phyloP scores from a whole-genome alignment of 2,329 filamentous ascomycete species.

The Grosmannia huntii region DNA sequence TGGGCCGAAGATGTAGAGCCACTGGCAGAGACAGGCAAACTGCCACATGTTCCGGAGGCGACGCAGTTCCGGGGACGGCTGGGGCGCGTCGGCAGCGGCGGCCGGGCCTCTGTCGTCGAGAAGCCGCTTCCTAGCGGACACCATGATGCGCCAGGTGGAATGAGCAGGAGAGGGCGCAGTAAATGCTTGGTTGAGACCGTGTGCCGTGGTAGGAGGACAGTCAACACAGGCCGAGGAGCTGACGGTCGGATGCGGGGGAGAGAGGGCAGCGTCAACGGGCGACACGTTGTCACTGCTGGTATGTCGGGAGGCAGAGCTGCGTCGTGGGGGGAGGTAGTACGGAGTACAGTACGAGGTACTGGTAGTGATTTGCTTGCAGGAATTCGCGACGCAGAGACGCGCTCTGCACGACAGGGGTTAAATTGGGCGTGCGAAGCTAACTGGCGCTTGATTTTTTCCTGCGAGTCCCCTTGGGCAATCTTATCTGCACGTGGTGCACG shows the following conservation, averaged over 20 bases:
- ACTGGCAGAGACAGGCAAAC: conserved; percentile 88
- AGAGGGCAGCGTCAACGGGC: neutral
- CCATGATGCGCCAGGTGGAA: conserved; percentile 5
- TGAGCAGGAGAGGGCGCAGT: neutral
- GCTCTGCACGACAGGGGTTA: conserved; percentile 1
- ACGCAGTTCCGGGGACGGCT: conserved; percentile 17
- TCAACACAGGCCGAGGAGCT: neutral
- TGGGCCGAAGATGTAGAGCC: conserved; percentile 81
- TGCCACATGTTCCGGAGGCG: conserved; percentile 81
- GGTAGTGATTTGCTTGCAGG: neutral
- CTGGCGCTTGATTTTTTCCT: neutral
- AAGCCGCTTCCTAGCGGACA: conserved; percentile 5
- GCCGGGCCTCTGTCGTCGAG: conserved; percentile 23
- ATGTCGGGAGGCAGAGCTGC: neutral
- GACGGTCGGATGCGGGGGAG: neutral
- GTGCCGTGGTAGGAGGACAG: neutral
- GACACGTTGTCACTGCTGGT: neutral
- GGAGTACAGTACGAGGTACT: neutral
- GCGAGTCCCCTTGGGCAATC: neutral
- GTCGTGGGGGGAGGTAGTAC: neutral
- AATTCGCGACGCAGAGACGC: neutral
- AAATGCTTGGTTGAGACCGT: neutral
- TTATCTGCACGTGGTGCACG: conserved; percentile 1
- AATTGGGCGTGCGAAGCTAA: neutral
- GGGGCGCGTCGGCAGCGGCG: neutral